Base-by-base conservation (phyloP, 306 rosid species). In the Sphenostylis stenocarpa region DNA sequence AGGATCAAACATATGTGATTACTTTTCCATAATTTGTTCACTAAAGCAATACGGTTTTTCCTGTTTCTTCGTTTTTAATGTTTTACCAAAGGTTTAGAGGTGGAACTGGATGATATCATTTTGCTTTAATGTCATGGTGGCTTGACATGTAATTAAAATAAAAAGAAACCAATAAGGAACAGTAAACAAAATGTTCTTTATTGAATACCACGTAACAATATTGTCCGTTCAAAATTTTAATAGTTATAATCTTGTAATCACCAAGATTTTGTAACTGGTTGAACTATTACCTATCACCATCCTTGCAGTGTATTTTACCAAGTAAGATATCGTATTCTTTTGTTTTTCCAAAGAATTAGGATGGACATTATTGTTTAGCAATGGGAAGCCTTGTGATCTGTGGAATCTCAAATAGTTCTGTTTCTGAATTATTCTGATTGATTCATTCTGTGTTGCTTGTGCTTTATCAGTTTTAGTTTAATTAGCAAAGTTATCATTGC, bases 351-450 rank as follows among this genome's bases (percentile, higher is more conserved):
- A 48, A 60, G 43, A 67, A 36, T 7, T 36, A 36, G 26, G 72
- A 48, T 39, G 23, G 5, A 20, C 38, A 60, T 51, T 64, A 23
- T 34, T 70, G 71, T 64, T 60, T 61, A 52, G 41, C 79, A 70
- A 65, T 75, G 36, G 39, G 26, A 34, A 44, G 26, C 43, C 33
- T 71, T 29, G 75, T 49, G 26, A 49, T 49, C 15, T 17, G 17
- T 72, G 74, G 31, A 80, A 60, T 57, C 68, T 66, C 71, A 26
- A 47, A 21, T 68, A 52, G 34, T 51, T 77, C 44, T 33, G 26
- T 73, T 36, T 20, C 23, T 10, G 10, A 21, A 62, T 51, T 77
- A 76, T 73, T 62, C 78, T 52, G 48, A 68, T 53, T 29, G 56
- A 13, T 70, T 31, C 60, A 28, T 77, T 55, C 60, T 77, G 26